Evolutionary conservation across 768 basidiomycete species (phyloP).

Genomic region (Lanmaoa pseudosensibilis): DNA sequence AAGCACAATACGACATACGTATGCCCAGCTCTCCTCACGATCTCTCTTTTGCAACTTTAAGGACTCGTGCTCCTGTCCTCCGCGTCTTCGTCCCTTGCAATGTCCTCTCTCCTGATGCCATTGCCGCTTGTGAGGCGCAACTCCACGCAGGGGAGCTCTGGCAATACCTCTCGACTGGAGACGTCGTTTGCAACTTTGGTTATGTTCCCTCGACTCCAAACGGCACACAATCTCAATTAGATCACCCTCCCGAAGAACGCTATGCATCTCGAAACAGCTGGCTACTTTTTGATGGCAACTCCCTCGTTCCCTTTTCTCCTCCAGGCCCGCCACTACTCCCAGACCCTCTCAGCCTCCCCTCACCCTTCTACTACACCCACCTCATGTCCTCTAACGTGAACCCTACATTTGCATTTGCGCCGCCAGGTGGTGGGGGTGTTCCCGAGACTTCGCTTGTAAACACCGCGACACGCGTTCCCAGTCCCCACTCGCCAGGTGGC

Average conservation of each 20-base stretch:
- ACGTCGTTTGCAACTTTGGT: conserved; percentile 79
- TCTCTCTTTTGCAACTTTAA: conserved; percentile 56
- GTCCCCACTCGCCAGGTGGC: conserved; percentile 61
- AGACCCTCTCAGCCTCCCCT: conserved; percentile 63
- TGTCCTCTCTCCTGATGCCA: conserved; percentile 43
- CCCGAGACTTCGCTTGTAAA: conserved; percentile 51
- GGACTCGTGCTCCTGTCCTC: conserved; percentile 67
- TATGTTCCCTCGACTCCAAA: conserved; percentile 54
- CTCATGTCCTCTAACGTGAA: conserved; percentile 44
- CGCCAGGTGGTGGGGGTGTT: conserved; percentile 33
- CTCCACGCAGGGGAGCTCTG: conserved; percentile 67
- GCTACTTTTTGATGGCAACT: conserved; percentile 71
- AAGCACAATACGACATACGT: conserved; percentile 12
- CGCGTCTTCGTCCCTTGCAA: conserved; percentile 76
- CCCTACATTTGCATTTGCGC: conserved; percentile 29
- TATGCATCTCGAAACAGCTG: conserved; percentile 44
- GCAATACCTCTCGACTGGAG: conserved; percentile 73
- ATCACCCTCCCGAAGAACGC: conserved; percentile 21
- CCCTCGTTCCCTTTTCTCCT: conserved; percentile 61
- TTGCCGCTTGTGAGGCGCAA: conserved; percentile 66
- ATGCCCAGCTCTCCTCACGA: conserved; percentile 54
- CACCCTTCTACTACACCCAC: conserved; percentile 76
- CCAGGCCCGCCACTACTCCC: conserved; percentile 50
- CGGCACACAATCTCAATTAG: conserved; percentile 24
- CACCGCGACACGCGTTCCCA: conserved; percentile 43